These are phyloP conservation scores for Irpex rosettiformis DNA, from an alignment of 1,284 basidiomycete genomes.

Conservation along the genomic window DNA sequence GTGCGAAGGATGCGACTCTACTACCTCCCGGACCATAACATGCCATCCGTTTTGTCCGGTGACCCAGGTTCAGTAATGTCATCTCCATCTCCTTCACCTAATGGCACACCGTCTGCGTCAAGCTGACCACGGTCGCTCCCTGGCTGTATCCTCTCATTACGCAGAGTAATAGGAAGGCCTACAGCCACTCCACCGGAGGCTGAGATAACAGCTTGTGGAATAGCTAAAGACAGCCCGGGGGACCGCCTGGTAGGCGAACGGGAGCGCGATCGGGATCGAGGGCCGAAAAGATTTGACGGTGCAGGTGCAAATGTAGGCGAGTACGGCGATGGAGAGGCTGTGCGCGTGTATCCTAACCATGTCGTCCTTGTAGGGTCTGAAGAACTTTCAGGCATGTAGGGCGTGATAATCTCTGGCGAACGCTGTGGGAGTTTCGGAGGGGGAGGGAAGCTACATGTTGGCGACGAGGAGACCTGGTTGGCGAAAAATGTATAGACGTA, in stretches of 20 bases:
- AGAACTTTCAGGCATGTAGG: neutral
- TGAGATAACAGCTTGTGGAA: neutral
- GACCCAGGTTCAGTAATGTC: conserved; percentile 11
- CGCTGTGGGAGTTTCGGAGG: neutral
- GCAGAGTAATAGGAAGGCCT: neutral
- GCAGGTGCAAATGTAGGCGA: conserved; percentile 7
- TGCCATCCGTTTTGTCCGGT: conserved; percentile 12
- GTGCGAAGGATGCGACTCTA: no score
- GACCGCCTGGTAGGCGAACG: neutral
- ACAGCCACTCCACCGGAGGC: neutral
- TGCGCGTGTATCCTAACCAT: conserved; percentile 5
- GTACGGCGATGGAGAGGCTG: conserved; percentile 6
- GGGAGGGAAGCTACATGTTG: conserved; percentile 1
- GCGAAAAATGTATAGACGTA: conserved; percentile 20
- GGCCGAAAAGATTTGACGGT: neutral
- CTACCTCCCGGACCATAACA: conserved; percentile 15
- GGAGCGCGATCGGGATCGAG: neutral
- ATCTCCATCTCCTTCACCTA: neutral
- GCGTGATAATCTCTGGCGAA: conserved; percentile 3
- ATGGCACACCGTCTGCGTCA: conserved; percentile 7
- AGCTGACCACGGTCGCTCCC: neutral
- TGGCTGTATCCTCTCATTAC: neutral
- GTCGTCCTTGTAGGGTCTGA: neutral
- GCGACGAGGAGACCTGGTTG: conserved; percentile 11
- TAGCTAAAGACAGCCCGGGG: neutral